These are phyloP conservation scores for Starmerella sp. DNA, from an alignment of 805 yeast genomes.

Conservation along the genomic window DNA sequence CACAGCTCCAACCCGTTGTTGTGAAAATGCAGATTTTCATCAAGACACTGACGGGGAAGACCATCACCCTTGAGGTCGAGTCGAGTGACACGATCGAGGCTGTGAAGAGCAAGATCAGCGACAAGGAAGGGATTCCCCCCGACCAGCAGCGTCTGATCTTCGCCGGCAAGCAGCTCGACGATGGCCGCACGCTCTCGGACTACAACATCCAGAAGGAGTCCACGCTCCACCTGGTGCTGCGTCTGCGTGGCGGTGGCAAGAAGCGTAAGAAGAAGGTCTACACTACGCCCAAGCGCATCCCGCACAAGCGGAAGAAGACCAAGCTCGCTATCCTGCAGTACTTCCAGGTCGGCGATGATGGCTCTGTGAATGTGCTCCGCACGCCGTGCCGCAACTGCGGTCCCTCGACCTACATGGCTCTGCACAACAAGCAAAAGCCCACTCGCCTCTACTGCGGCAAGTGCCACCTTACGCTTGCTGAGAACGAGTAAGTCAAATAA, in stretches of 20 bases:
- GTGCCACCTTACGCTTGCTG: slow-evolving; percentile 79
- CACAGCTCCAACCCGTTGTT: slow-evolving; percentile 10
- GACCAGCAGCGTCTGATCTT: slow-evolving; percentile 95
- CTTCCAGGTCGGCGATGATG: slow-evolving; percentile 98
- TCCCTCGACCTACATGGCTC: slow-evolving; percentile 98
- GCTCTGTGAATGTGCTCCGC: slow-evolving; percentile 96
- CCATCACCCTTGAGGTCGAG: slow-evolving; percentile 96
- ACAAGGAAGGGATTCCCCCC: slow-evolving; percentile 96
- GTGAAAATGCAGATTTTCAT: slow-evolving; percentile 65
- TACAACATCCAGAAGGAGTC: slow-evolving; percentile 98
- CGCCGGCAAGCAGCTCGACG: slow-evolving; percentile 94
- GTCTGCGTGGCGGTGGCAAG: slow-evolving; percentile 99
- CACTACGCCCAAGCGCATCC: slow-evolving; percentile 99
- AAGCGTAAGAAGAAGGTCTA: slow-evolving; percentile 99
- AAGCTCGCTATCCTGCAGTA: slow-evolving; percentile 98
- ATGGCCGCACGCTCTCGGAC: slow-evolving; percentile 88
- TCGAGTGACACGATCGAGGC: slow-evolving; percentile 96
- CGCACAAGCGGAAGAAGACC: slow-evolving; percentile 98
- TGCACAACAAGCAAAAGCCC: slow-evolving; percentile 69
- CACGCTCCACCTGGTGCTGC: slow-evolving; percentile 86
- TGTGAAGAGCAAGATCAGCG: slow-evolving; percentile 93
- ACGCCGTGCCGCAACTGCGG: slow-evolving; percentile 98
- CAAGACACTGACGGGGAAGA: slow-evolving; percentile 97
- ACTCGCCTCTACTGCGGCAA: slow-evolving; percentile 99
- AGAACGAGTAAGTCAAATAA: slow-evolving; percentile 13